Percentiles rank a stretch among this genome's conserved stretches.
These are phyloP conservation scores for Irpex sp. DNA, from an alignment of 1,284 basidiomycete genomes.

Conservation along the genomic window DNA sequence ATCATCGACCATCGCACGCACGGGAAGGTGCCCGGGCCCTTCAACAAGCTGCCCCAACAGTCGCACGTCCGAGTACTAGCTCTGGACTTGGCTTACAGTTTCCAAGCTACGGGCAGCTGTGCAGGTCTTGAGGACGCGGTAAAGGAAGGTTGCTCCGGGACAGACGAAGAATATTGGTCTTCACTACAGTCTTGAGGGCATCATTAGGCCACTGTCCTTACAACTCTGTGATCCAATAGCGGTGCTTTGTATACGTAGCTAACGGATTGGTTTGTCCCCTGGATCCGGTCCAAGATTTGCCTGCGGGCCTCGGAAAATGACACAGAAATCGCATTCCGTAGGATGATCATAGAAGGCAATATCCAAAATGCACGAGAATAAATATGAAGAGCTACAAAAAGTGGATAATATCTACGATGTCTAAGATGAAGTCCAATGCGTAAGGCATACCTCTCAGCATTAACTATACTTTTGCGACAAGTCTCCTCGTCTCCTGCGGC, in stretches of 20 bases:
- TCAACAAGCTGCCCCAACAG: slow-evolving; percentile 49
- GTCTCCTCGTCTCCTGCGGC: slow-evolving; percentile 85
- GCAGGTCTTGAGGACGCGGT: slow-evolving; percentile 31
- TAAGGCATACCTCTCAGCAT: neutral
- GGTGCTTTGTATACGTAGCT: too few species aligned
- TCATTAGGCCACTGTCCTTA: too few species aligned
- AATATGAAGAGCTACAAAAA: neutral
- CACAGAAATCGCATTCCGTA: too few species aligned
- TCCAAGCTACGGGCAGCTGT: slow-evolving; percentile 14
- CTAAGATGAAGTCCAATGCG: neutral
- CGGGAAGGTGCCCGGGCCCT: slow-evolving; percentile 74
- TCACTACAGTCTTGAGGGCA: neutral
- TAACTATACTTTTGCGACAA: slow-evolving; percentile 35
- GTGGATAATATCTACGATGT: neutral
- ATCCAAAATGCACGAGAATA: neutral
- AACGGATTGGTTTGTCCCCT: too few species aligned
- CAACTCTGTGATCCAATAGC: too few species aligned
- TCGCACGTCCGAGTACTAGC: slow-evolving; percentile 37
- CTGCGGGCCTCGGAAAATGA: too few species aligned
- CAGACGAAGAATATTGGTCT: slow-evolving; percentile 40
- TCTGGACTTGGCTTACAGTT: slow-evolving; percentile 42
- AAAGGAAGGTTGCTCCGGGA: slow-evolving; percentile 37
- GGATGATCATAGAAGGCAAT: too few species aligned
- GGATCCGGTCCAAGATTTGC: too few species aligned
- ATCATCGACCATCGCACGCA: slow-evolving; percentile 64